A percentile compares a stretch with the other conserved stretches of the same genome.
phyloP scores from a whole-genome alignment of 768 basidiomycete genomes.

The Kwoniella heveanensis region DNA sequence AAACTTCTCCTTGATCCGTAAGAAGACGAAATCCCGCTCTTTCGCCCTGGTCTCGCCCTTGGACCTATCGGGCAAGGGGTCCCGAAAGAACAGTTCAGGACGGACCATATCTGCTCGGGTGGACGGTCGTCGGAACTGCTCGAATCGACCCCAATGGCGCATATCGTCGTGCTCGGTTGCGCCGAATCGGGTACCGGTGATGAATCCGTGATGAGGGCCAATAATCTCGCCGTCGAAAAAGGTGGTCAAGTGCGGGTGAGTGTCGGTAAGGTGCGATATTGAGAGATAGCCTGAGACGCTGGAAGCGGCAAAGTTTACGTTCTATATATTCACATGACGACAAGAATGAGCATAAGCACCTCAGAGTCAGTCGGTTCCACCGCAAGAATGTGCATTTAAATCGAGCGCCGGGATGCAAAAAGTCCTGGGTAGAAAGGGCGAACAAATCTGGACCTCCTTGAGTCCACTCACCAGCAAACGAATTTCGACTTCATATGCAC shows the following conservation, averaged over 20 bases:
- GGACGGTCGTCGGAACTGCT: constrained; percentile 75
- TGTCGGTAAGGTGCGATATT: constrained; percentile 87
- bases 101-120: constrained; percentile 72
- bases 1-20: constrained; percentile 97
- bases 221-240: constrained; percentile 98
- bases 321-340: constrained; percentile 59
- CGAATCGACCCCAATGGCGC: constrained; percentile 92
- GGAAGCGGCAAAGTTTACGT: constrained; percentile 83
- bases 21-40: constrained; percentile 66
- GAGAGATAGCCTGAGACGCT: constrained; percentile 88
- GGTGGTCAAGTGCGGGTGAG: constrained; percentile 93
- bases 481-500: constrained; percentile 91
- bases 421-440: no score
- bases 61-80: constrained; percentile 39
- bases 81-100: constrained; percentile 75
- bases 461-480: constrained; percentile 73
- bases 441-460: constrained; percentile 8
- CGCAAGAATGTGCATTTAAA: no score
- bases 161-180: constrained; percentile 88
- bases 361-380: background rate
- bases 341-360: background rate
- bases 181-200: constrained; percentile 65
- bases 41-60: constrained; percentile 30
- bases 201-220: constrained; percentile 83
- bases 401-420: no score